Evolutionary conservation across 2,329 filamentous ascomycete species (phyloP).

Genomic region (Diaporthe eres): DNA sequence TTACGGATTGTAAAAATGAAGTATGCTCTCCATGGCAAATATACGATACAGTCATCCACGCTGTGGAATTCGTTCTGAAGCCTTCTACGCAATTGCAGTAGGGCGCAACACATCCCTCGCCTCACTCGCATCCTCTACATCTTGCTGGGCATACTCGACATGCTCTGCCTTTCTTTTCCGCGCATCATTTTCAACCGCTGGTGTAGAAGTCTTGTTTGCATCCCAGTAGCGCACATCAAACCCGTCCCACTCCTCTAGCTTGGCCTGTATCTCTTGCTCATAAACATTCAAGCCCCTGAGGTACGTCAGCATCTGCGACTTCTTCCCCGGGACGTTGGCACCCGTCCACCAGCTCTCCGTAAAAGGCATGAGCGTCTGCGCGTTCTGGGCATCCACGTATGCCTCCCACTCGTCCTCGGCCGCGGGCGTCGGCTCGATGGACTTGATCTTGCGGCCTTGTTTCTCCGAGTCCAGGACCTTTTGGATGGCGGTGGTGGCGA

Average conservation of each 20-base stretch:
- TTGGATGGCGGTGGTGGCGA: slow-evolving; percentile 30
- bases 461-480: slow-evolving; percentile 25
- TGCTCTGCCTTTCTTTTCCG: background rate
- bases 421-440: slow-evolving; percentile 16
- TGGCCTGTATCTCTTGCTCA: slow-evolving; percentile 11
- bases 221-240: slow-evolving; percentile 34
- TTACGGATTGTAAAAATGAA: too few species aligned
- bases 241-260: slow-evolving; percentile 24
- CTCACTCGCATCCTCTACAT: slow-evolving; percentile 15
- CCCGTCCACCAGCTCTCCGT: slow-evolving; percentile 38
- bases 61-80: too few species aligned
- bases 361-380: slow-evolving; percentile 21
- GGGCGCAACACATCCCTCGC: slow-evolving; percentile 26
- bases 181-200: background rate
- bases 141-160: background rate
- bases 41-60: too few species aligned
- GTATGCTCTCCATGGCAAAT: too few species aligned
- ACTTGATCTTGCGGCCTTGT: slow-evolving; percentile 25
- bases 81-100: background rate
- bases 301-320: slow-evolving; percentile 32
- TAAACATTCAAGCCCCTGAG: background rate
- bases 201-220: too few species aligned
- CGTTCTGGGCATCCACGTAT: slow-evolving; percentile 30
- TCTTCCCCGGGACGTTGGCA: slow-evolving; percentile 27
- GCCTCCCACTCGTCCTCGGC: slow-evolving; percentile 35